phyloP scores from a whole-genome alignment of 495 filamentous ascomycete genomes.

The Penicillium longicatenatum region DNA sequence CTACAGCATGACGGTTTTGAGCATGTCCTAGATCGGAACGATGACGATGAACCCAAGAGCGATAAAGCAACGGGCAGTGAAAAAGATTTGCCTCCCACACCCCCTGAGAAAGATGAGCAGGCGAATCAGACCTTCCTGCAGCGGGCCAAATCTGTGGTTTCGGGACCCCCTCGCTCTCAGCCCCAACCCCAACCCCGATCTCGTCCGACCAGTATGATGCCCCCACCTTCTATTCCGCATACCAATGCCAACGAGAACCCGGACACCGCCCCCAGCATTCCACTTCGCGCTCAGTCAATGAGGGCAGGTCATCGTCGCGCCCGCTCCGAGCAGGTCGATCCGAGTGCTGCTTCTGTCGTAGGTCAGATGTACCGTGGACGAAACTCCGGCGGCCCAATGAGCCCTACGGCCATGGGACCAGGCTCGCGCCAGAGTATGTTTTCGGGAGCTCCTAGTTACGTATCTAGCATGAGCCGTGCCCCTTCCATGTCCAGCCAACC shows the following conservation, averaged over 20 bases:
- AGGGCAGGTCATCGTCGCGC: constrained; percentile 61
- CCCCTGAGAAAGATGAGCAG: constrained; percentile 60
- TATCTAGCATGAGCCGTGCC: constrained; percentile 48
- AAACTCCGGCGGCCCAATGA: constrained; percentile 57
- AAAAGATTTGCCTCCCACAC: constrained; percentile 85
- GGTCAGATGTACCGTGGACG: constrained; percentile 82
- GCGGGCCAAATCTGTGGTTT: constrained; percentile 74
- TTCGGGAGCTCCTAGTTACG: constrained; percentile 41
- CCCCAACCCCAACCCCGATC: constrained; percentile 47
- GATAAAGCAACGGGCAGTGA: constrained; percentile 46
- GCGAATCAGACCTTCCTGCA: constrained; percentile 64
- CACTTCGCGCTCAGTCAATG: constrained; percentile 68
- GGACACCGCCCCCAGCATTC: constrained; percentile 81
- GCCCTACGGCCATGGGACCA: constrained; percentile 51
- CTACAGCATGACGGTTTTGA: constrained; percentile 94
- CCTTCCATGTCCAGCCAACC: constrained; percentile 49
- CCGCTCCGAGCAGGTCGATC: constrained; percentile 69
- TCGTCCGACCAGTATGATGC: constrained; percentile 64
- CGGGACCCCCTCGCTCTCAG: constrained; percentile 39
- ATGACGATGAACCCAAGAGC: constrained; percentile 53
- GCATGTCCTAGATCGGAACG: constrained; percentile 68
- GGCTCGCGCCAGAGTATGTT: constrained; percentile 50
- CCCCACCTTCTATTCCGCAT: constrained; percentile 40
- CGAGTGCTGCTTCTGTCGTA: constrained; percentile 67
- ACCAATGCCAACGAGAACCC: constrained; percentile 64